Conservation (phyloP, 805 yeast genomes). For the Yamadazyma takamatsuzukensis region DNA sequence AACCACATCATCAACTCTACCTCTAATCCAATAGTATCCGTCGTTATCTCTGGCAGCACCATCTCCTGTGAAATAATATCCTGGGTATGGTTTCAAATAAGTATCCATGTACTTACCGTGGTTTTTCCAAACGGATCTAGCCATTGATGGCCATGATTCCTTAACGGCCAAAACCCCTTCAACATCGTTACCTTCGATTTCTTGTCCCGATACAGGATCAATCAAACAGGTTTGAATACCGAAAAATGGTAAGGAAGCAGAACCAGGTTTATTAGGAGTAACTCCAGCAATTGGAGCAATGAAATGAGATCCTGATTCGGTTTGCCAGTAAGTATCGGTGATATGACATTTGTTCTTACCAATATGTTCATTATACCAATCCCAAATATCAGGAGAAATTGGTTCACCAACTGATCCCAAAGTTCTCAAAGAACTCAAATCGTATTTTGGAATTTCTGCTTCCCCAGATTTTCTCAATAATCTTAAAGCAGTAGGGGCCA, state of each 20-base stretch:
- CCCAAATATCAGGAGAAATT: slow-evolving; percentile 83
- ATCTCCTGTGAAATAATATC: slow-evolving; percentile 82
- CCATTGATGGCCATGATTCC: slow-evolving; percentile 81
- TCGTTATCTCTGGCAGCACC: slow-evolving; percentile 85
- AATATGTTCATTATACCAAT: slow-evolving; percentile 72
- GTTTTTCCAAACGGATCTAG: slow-evolving; percentile 78
- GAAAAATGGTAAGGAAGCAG: slow-evolving; percentile 80
- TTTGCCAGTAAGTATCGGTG: slow-evolving; percentile 86
- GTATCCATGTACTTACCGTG: slow-evolving; percentile 74
- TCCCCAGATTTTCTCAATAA: slow-evolving; percentile 74
- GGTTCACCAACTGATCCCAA: slow-evolving; percentile 87
- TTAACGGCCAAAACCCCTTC: slow-evolving; percentile 79
- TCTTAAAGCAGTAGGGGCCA: slow-evolving; percentile 82
- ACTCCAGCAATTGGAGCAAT: slow-evolving; percentile 72
- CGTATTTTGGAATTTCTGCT: slow-evolving; percentile 54
- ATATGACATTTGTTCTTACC: slow-evolving; percentile 71
- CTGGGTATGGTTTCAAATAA: slow-evolving; percentile 78
- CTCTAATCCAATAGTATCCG: slow-evolving; percentile 82
- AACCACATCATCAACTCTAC: slow-evolving; percentile 86
- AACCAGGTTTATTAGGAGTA: slow-evolving; percentile 81
- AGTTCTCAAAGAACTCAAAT: slow-evolving; percentile 61
- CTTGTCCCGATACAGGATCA: slow-evolving; percentile 73
- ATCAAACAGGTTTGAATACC: slow-evolving; percentile 72
- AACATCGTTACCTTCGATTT: slow-evolving; percentile 61
- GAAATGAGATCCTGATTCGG: slow-evolving; percentile 81